Evolutionary conservation across 2,329 filamentous ascomycete species (phyloP).

Genomic region (Aureobasidium subglaciale): DNA sequence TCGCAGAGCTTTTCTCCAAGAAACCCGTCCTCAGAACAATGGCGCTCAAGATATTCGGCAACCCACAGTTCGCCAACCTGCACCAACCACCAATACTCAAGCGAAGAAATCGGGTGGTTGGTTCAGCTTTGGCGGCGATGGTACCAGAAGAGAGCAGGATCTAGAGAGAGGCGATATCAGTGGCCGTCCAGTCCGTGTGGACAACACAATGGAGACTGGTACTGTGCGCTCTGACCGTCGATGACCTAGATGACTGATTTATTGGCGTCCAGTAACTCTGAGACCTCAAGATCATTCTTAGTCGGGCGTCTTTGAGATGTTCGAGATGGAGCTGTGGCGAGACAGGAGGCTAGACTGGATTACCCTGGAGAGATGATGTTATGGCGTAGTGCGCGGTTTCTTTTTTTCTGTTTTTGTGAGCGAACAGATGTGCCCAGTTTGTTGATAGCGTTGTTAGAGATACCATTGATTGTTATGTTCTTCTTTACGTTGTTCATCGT

Average conservation of each 20-base stretch:
- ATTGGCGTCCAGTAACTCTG: too few species aligned
- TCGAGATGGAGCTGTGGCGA: too few species aligned
- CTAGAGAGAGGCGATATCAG: conserved; percentile 13
- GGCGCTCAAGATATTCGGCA: conserved; percentile 8
- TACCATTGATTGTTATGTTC: too few species aligned
- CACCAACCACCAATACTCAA: neutral
- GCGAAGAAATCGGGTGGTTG: conserved; percentile 10
- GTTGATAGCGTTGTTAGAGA: too few species aligned
- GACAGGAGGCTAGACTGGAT: too few species aligned
- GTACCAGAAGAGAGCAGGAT: conserved; percentile 12
- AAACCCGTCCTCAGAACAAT: neutral
- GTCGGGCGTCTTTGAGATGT: too few species aligned
- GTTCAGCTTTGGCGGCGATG: conserved; percentile 11
- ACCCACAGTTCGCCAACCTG: conserved; percentile 8
- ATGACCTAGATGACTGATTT: neutral
- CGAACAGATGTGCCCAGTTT: too few species aligned
- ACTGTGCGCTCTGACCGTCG: conserved; percentile 1
- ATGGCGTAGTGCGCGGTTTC: too few species aligned
- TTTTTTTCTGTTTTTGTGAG: too few species aligned
- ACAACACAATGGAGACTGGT: conserved; percentile 12
- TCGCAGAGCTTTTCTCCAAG: conserved; percentile 16
- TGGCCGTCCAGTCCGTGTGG: neutral
- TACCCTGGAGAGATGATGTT: too few species aligned
- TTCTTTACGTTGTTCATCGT: too few species aligned
- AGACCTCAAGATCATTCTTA: too few species aligned